Base-by-base conservation (phyloP, 2,329 filamentous ascomycete genomes). In the Nemania sp. region DNA sequence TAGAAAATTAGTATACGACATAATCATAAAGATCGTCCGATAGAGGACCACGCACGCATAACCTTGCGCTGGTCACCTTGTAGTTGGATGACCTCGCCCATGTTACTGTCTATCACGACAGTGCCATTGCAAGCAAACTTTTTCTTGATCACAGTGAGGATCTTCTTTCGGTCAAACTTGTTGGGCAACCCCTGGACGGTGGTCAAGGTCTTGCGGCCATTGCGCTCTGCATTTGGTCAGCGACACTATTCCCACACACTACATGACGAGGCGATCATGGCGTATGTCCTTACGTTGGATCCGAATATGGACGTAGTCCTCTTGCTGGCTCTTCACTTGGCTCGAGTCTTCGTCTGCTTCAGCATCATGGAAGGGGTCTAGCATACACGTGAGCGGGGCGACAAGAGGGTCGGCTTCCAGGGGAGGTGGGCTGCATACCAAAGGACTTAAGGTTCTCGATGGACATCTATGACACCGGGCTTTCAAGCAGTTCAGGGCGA, bases 201-300 rank as follows among this genome's bases (percentile, higher is more conserved):
- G 70, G 94, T 99, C 88, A 99, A 84, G 82, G 94, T 97, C 86
- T 99, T 99, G 78, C 94, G 93, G 86, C 94, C 94, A 97, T 99
- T 99, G 81, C 94, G 94, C 82, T 99, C 93, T 97, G 75, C 23
- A 42, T 14, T 42, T 22, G 28, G 47, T 57, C n/a, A 59, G 49
- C 14, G 12, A 4, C 14, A 17, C 41, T n/a, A n/a, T n/a, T n/a
- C n/a, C n/a, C n/a, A n/a, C 12, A n/a, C 36, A 14, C 36, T 24
- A 33, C 26, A 15, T 17, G 20, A 47, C 3, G 20, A 19, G 6
- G 30, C 5, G 6, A 33, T 11, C 11, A 30, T 5, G 12, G 17
- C 1, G 19, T 22, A 24, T 19, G 12, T 47, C 86, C 89, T 73
- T 86, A 97, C 93, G 93, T 76, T 99, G 93, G 75, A 97, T 97